A percentile compares a stretch with the other conserved stretches of the same genome.
phyloP scores from a whole-genome alignment of 2,329 filamentous ascomycete genomes.

The Scortechinia acanthostroma region DNA sequence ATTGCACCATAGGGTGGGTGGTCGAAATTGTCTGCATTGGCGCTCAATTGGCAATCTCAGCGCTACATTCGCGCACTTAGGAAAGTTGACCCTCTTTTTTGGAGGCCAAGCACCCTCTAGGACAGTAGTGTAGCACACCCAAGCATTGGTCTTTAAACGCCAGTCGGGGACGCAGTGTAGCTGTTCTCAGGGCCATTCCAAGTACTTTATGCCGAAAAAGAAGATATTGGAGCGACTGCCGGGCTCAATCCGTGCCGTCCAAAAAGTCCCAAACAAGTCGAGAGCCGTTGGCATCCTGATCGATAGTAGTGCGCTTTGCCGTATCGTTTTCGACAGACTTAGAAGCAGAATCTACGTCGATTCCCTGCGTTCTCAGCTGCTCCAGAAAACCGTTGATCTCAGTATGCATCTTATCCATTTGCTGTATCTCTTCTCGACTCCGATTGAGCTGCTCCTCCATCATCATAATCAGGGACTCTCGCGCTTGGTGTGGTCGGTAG shows the following conservation, averaged over 20 bases:
- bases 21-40: not conserved
- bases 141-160: not conserved
- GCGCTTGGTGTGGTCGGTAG: constrained; percentile 57
- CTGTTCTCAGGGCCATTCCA: not conserved
- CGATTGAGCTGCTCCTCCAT: constrained; percentile 51
- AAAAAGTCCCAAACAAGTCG: not conserved
- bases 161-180: not conserved
- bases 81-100: too few species aligned
- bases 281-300: not conserved
- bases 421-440: constrained; percentile 43
- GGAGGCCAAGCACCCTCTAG: not conserved
- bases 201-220: not conserved
- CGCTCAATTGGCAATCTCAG: too few species aligned
- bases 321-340: not conserved
- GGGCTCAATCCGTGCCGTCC: not conserved
- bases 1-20: too few species aligned
- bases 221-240: not conserved
- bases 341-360: not conserved
- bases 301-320: not conserved
- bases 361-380: constrained; percentile 7
- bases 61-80: too few species aligned
- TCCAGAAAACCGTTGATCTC: constrained; percentile 31
- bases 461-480: constrained; percentile 53
- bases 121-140: not conserved
- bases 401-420: constrained; percentile 39